Evolutionary conservation across 73 alveolate species (phyloP), one percentile per base, ranked within the genome.

Genomic region (Paramecium tetraurelia): DNA sequence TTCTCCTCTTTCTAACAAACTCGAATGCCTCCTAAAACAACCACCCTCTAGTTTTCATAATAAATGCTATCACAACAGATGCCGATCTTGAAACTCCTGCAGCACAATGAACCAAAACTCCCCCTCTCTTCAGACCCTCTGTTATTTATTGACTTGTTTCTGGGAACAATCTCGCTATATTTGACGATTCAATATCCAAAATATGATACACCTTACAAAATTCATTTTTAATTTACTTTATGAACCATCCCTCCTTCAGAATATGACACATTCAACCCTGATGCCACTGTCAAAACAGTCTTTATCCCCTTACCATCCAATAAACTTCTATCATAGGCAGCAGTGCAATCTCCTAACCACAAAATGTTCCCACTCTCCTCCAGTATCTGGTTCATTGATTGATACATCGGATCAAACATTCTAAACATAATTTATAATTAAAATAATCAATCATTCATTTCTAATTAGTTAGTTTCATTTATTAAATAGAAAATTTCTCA

Each of bases 11-110:
- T 50, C 92, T 80, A 14, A 85, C 94, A 59, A 31, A 89, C 10
- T 71, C 77, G 11, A 95, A 50, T 27, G 96, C 94, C n/a, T 95
- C 96, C 38, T 93, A 87, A 20, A 92, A 48, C 10, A 59, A 10
- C 48, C 59, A 16, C 20, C 57, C 33, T 22, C 58, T 87, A 21
- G 69, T 29, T n/a, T 48, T 27, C 97, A 95, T 95, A 22, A 93
- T 71, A 88, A 85, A 95, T 8, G 97, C 96, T 40, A 68, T 84
- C 48, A 93, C 92, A 33, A 93, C 92, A 1, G 96, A 50, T 77
- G 95, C 97, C 22, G 95, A 87, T 38, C 97, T n/a, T 18, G 95
- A 86, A 46, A 93, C 93, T 21, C 97, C 97, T 1, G 96, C 97
- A 5, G 96, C 96, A 77, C 97, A 95, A 77, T 95, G 97, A 9